These are phyloP conservation scores for Nicotiana knightiana DNA, from an alignment of 257 asterid genomes.

Conservation along the genomic window DNA sequence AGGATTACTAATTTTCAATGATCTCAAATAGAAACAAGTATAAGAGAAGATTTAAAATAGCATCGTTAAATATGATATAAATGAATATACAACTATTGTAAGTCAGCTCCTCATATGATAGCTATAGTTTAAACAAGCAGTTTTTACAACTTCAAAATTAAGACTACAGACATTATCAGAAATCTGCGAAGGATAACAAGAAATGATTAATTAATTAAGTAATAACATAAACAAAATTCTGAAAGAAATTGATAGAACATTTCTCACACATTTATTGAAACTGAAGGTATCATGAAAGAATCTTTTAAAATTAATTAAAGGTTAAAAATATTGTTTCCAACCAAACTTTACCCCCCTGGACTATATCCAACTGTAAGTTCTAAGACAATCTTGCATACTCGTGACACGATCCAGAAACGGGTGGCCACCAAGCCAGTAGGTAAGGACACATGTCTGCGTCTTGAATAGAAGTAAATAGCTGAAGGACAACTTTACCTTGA, in stretches of 20 bases:
- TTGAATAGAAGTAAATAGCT: not conserved
- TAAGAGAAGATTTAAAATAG: not conserved
- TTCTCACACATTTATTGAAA: no score
- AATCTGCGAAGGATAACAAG: not conserved
- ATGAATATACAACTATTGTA: not conserved
- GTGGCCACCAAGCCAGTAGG: not conserved
- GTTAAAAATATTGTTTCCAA: not conserved
- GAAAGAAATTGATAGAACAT: no score
- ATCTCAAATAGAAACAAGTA: not conserved
- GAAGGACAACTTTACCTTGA: constrained; percentile 43
- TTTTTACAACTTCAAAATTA: not conserved
- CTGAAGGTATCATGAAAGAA: not conserved
- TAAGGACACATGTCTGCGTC: not conserved
- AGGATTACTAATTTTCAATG: not conserved
- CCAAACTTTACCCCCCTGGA: not conserved
- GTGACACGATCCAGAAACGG: not conserved
- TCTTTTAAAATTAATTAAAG: not conserved
- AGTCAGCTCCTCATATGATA: not conserved
- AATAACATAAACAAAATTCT: not conserved
- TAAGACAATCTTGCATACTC: not conserved
- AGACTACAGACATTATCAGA: not conserved
- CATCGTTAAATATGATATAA: not conserved
- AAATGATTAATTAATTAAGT: not conserved
- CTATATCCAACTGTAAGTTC: not conserved
- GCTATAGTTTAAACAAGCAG: not conserved